Conservation (phyloP, 2,329 filamentous ascomycete species). For the Trichophyton rubrum region DNA sequence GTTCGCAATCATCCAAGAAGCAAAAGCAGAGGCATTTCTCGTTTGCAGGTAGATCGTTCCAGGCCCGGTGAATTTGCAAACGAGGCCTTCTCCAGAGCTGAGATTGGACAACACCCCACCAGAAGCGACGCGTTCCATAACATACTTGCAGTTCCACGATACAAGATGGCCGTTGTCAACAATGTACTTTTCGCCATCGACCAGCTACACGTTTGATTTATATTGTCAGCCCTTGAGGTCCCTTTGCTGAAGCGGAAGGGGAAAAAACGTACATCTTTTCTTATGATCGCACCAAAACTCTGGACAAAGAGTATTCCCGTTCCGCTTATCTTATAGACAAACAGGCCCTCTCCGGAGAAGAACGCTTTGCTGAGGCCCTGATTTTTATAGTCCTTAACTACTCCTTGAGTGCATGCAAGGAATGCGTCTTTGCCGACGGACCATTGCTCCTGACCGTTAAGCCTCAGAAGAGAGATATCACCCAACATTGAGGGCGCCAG, state of each 20-base stretch:
- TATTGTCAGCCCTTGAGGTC: background rate
- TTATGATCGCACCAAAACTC: conserved; percentile 87
- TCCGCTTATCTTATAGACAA: conserved; percentile 75
- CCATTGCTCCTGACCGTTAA: conserved; percentile 59
- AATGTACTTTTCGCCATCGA: conserved; percentile 68
- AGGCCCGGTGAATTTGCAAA: conserved; percentile 85
- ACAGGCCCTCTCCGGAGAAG: conserved; percentile 86
- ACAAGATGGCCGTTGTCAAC: conserved; percentile 89
- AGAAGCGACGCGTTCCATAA: conserved; percentile 71
- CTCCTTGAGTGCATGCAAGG: conserved; percentile 71
- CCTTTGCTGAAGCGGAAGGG: background rate
- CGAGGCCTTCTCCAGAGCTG: conserved; percentile 70
- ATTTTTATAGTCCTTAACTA: conserved; percentile 74
- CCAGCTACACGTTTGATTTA: conserved; percentile 20
- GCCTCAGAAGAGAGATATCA: conserved; percentile 68
- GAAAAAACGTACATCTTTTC: conserved; percentile 62
- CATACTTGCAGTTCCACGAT: conserved; percentile 93
- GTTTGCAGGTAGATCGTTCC: conserved; percentile 91
- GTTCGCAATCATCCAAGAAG: conserved; percentile 34
- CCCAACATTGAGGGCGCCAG: conserved; percentile 69
- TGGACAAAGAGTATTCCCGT: conserved; percentile 76
- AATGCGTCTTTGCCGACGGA: conserved; percentile 77
- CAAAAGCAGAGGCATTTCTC: conserved; percentile 60
- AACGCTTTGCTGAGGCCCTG: conserved; percentile 82
- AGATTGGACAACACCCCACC: conserved; percentile 87